phyloP scores from a whole-genome alignment of 768 basidiomycete genomes.

The Russula griseocarnosa region DNA sequence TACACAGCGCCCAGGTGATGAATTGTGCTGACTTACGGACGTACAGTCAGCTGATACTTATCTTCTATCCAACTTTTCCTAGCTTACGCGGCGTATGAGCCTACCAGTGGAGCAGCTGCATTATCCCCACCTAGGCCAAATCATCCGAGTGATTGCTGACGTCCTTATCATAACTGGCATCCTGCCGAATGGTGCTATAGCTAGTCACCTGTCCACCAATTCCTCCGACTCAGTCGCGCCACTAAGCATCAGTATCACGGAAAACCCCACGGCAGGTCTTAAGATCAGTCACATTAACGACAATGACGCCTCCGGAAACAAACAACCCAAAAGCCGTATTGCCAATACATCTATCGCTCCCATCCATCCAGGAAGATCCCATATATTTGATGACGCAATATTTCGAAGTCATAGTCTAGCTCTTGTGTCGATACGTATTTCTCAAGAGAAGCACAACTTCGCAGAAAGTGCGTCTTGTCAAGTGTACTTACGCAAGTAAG shows the following conservation, averaged over 20 bases:
- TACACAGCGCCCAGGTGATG: conserved; percentile 8
- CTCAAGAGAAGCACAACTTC: neutral
- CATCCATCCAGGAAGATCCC: neutral
- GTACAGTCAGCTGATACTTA: conserved; percentile 13
- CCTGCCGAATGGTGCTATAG: neutral
- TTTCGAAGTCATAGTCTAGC: neutral
- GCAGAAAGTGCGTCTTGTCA: neutral
- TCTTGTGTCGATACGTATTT: neutral
- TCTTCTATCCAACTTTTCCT: neutral
- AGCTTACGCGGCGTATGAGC: conserved; percentile 3
- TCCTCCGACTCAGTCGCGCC: neutral
- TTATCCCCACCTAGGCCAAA: neutral
- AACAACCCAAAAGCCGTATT: neutral
- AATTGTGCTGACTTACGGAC: conserved; percentile 5
- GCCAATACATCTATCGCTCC: neutral
- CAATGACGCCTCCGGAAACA: neutral
- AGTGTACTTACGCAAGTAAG: neutral
- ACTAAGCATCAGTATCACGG: conserved; percentile 2
- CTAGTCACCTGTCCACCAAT: neutral
- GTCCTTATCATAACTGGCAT: neutral
- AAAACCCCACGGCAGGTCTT: conserved; percentile 9
- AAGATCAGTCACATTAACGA: neutral
- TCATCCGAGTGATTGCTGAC: conserved; percentile 2
- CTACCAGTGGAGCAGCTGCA: conserved; percentile 2
- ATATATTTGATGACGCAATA: neutral